Percentiles rank a stretch among this genome's conserved stretches.
These are phyloP conservation scores for Aurantiochytrium sp. DNA, from an alignment of 108 stramenopile species.

Conservation along the genomic window DNA sequence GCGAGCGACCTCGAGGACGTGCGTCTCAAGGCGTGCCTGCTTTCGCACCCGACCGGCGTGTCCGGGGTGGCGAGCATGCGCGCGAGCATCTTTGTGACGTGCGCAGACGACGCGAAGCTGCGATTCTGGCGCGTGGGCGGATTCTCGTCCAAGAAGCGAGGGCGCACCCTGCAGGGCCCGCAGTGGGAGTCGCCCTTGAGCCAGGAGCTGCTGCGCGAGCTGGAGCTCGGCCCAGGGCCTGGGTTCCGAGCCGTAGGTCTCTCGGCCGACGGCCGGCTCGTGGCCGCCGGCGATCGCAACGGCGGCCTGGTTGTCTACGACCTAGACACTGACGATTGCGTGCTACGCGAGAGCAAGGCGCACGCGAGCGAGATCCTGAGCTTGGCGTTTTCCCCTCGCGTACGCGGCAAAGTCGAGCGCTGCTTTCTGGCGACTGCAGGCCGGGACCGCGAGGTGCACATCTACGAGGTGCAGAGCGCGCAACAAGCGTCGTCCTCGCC, in stretches of 20 bases:
- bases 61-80: constrained; percentile 23
- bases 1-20: background rate
- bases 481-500: no score
- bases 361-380: constrained; percentile 23
- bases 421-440: background rate
- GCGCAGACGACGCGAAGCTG: background rate
- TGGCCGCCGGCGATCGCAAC: background rate
- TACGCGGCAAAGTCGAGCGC: background rate
- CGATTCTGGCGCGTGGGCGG: constrained; percentile 34
- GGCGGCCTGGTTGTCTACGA: background rate
- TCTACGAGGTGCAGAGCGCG: background rate
- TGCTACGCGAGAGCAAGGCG: background rate
- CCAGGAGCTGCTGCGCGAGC: background rate
- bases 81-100: constrained; percentile 12
- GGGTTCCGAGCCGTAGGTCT: background rate
- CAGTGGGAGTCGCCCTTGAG: background rate
- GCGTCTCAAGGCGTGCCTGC: constrained; percentile 24
- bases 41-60: constrained; percentile 17
- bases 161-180: background rate
- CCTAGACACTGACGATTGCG: background rate
- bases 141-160: background rate
- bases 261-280: background rate
- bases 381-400: background rate
- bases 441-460: constrained; percentile 24
- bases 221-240: background rate